phyloP scores from a whole-genome alignment of 306 rosid species.

The Gastrolobium villosum region DNA sequence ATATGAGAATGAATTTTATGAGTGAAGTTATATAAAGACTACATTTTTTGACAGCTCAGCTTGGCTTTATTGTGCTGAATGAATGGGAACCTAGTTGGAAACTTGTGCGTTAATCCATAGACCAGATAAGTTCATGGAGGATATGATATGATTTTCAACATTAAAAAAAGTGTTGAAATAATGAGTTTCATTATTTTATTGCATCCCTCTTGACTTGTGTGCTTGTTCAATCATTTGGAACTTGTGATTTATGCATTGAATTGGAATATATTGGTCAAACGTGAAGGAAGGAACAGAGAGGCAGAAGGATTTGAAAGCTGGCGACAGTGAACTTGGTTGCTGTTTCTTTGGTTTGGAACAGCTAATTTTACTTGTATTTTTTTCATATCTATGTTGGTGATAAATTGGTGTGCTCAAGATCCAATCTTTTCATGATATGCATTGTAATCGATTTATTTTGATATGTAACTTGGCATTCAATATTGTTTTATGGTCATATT shows the following conservation, averaged over 20 bases:
- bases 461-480: too few relatives aligned
- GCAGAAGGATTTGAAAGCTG: slow-evolving; percentile 59
- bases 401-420: not conserved
- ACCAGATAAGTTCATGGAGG: slow-evolving; percentile 54
- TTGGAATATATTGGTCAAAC: slow-evolving; percentile 41
- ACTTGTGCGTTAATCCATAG: slow-evolving; percentile 55
- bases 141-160: slow-evolving; percentile 23
- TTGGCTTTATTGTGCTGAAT: not conserved
- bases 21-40: slow-evolving; percentile 22
- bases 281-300: slow-evolving; percentile 50
- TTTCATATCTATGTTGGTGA: not conserved
- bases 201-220: slow-evolving; percentile 52
- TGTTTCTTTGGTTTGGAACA: not conserved
- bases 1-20: slow-evolving; percentile 16
- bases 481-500: too few relatives aligned
- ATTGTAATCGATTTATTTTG: too few relatives aligned
- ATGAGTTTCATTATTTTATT: slow-evolving; percentile 36
- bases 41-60: slow-evolving; percentile 34
- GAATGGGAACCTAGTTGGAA: slow-evolving; percentile 49
- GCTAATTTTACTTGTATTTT: too few relatives aligned
- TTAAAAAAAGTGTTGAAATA: slow-evolving; percentile 17
- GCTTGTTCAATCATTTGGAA: slow-evolving; percentile 57
- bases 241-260: slow-evolving; percentile 41
- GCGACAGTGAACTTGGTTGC: slow-evolving; percentile 47
- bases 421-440: not conserved